Evolutionary conservation across 148 eudicot genomes (phyloP).

Genomic region (Rhododendron kiyosumense): DNA sequence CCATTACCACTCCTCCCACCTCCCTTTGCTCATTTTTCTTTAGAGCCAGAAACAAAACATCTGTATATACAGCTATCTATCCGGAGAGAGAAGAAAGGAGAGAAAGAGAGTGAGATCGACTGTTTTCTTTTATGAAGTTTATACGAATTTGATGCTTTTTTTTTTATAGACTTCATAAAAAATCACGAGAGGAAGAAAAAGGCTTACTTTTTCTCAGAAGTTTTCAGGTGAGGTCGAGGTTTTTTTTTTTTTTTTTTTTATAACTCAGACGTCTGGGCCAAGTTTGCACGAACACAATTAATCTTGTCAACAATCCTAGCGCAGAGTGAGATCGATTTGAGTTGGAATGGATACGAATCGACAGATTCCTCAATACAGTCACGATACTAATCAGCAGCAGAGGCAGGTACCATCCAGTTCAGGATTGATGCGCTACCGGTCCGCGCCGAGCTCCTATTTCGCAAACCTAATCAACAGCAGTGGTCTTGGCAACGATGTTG

Average conservation of each 20-base stretch:
- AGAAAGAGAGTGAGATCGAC: not conserved
- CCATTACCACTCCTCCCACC: not conserved
- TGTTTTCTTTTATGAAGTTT: too few species aligned
- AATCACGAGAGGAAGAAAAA: not conserved
- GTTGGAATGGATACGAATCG: conserved; percentile 22
- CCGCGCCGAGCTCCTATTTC: conserved; percentile 94
- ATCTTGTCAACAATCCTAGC: not conserved
- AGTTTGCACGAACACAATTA: not conserved
- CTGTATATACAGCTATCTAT: not conserved
- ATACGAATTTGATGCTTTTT: not conserved
- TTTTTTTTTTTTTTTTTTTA: not conserved
- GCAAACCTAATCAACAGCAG: conserved; percentile 40
- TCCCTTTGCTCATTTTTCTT: not conserved
- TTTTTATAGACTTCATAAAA: not conserved
- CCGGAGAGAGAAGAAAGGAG: not conserved
- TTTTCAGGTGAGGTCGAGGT: not conserved
- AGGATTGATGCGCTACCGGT: conserved; percentile 68
- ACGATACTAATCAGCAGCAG: conserved; percentile 41
- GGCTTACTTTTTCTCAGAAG: not conserved
- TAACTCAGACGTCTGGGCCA: not conserved
- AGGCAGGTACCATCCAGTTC: conserved; percentile 36
- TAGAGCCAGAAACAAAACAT: not conserved
- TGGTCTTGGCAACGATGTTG: conserved; percentile 21
- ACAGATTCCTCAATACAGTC: conserved; percentile 29
- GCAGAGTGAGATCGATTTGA: not conserved